Conservation (phyloP, 768 basidiomycete genomes). For the Pleurotus cornucopiae region DNA sequence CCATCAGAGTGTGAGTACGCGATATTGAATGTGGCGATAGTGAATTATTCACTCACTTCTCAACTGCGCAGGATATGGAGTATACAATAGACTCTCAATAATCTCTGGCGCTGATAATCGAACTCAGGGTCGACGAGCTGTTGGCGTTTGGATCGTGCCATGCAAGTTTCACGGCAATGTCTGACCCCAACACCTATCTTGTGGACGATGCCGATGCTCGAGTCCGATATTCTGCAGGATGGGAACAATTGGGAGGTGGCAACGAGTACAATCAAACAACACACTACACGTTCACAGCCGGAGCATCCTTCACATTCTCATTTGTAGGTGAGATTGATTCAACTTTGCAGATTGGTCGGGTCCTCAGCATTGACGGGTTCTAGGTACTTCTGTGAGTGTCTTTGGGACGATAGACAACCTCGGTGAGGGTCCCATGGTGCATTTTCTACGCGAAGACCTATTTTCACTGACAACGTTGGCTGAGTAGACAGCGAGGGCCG, state of each 20-base stretch:
- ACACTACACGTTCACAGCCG: neutral
- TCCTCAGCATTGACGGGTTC: neutral
- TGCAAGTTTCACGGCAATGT: neutral
- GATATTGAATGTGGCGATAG: neutral
- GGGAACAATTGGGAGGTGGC: neutral
- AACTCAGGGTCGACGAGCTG: too few relatives aligned
- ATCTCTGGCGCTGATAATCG: too few relatives aligned
- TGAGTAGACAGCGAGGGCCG: neutral
- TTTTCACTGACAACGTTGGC: too few relatives aligned
- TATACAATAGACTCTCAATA: neutral
- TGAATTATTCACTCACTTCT: neutral
- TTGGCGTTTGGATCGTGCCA: neutral
- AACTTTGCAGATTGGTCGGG: neutral
- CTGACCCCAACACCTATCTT: neutral
- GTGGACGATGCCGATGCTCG: neutral
- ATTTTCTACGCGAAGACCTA: too few relatives aligned
- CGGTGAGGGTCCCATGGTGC: neutral
- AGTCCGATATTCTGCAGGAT: neutral
- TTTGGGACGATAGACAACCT: neutral
- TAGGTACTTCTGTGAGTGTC: neutral
- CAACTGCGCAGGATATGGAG: neutral
- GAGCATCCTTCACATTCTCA: neutral
- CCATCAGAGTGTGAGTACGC: neutral
- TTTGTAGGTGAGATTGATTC: neutral
- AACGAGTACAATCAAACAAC: neutral